These are phyloP conservation scores for Cladosporium sp. DNA, from an alignment of 2,329 filamentous ascomycete genomes.

Conservation along the genomic window DNA sequence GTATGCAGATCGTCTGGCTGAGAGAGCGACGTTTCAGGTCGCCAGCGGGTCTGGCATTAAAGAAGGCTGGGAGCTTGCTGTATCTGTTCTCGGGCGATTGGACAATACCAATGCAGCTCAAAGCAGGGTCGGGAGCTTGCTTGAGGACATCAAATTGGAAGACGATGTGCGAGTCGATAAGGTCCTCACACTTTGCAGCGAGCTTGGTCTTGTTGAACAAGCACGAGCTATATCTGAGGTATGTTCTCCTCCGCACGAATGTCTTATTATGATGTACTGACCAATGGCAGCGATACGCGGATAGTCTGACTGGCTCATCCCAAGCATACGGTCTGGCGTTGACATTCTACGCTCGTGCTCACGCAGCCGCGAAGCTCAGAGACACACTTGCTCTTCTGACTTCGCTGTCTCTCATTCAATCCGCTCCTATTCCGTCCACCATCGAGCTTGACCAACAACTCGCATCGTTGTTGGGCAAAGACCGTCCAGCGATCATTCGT, in stretches of 20 bases:
- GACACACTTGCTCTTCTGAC: constrained; percentile 83
- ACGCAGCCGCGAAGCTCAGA: constrained; percentile 72
- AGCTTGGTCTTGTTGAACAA: constrained; percentile 72
- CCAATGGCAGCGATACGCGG: constrained; percentile 67
- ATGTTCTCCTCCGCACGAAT: constrained; percentile 31
- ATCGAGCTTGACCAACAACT: constrained; percentile 71
- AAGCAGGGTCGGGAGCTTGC: constrained; percentile 67
- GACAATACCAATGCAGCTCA: constrained; percentile 68
- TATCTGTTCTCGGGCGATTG: constrained; percentile 76
- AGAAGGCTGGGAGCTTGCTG: constrained; percentile 83
- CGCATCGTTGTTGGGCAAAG: constrained; percentile 63
- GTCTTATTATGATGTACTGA: not conserved
- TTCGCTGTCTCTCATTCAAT: constrained; percentile 81
- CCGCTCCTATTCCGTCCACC: constrained; percentile 69
- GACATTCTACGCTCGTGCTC: constrained; percentile 85
- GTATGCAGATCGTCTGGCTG: constrained; percentile 65
- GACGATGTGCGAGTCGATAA: constrained; percentile 73
- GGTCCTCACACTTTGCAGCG: constrained; percentile 71
- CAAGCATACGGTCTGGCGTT: constrained; percentile 71
- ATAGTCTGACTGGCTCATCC: constrained; percentile 65
- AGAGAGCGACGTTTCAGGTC: constrained; percentile 32
- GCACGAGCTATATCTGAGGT: constrained; percentile 81
- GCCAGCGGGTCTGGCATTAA: constrained; percentile 23
- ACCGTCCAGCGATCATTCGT: constrained; percentile 65
- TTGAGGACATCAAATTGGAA: constrained; percentile 68